phyloP scores from a whole-genome alignment of 257 asterid genomes.

The Gynochthodes officinalis region DNA sequence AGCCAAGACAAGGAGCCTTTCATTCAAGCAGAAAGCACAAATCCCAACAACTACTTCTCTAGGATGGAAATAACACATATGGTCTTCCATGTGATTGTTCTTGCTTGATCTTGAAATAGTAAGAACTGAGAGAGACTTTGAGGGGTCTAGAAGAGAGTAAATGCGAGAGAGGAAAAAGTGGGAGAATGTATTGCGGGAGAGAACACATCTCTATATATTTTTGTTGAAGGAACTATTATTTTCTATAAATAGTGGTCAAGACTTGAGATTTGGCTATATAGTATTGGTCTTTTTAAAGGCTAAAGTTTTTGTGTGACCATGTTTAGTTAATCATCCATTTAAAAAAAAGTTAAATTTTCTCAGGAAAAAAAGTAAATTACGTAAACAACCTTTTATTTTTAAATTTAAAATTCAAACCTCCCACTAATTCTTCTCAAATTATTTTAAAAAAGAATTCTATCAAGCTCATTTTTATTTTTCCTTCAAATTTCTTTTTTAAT shows the following conservation, averaged over 20 bases:
- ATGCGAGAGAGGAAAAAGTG: background rate
- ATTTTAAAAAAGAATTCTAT: too few species aligned
- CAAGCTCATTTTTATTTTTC: too few species aligned
- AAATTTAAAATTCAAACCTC: too few species aligned
- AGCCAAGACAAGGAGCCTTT: conserved; percentile 63
- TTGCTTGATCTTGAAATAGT: conserved; percentile 6
- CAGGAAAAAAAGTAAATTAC: too few species aligned
- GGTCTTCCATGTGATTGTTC: conserved; percentile 31
- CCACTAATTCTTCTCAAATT: too few species aligned
- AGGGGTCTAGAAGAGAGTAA: background rate
- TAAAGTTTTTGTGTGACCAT: too few species aligned
- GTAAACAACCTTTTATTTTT: too few species aligned
- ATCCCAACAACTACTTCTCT: conserved; percentile 55
- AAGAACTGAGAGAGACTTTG: background rate
- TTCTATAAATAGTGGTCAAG: background rate
- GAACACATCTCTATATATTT: background rate
- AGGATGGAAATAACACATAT: conserved; percentile 61
- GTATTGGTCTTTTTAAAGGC: too few species aligned
- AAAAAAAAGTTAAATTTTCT: too few species aligned
- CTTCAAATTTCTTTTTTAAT: too few species aligned
- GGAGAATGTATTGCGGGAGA: background rate
- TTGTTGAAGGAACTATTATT: background rate
- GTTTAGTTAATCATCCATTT: too few species aligned
- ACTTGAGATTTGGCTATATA: background rate
- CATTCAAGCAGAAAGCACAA: conserved; percentile 73